These are phyloP conservation scores for Quercus ilex DNA, from an alignment of 306 rosid genomes.

Conservation along the genomic window DNA sequence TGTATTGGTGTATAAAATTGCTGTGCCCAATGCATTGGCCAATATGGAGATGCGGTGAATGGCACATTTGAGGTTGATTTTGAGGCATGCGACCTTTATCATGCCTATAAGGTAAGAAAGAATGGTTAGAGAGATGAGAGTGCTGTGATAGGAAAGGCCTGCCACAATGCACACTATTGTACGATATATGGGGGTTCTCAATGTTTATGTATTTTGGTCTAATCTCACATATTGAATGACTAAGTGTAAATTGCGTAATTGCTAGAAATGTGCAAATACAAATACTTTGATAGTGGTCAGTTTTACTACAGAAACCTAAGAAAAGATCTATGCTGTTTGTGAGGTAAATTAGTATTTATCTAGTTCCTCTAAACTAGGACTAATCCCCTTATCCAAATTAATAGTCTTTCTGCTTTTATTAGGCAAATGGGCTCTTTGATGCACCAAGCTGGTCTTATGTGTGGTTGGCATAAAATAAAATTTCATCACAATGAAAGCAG, in stretches of 20 bases:
- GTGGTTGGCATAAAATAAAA: no score
- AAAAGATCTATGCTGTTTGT: background rate
- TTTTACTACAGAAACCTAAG: background rate
- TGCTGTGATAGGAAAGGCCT: background rate
- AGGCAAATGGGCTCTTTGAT: no score
- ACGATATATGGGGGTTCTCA: background rate
- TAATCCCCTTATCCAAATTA: background rate
- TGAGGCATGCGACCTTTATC: background rate
- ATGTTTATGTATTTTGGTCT: background rate
- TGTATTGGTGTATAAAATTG: background rate
- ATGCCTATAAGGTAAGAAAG: background rate
- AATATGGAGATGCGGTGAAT: background rate
- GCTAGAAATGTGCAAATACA: no score
- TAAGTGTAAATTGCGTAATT: no score
- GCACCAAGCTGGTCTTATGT: no score
- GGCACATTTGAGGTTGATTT: background rate
- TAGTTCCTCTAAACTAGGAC: background rate
- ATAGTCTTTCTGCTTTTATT: background rate
- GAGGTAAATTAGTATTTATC: background rate
- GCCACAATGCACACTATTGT: background rate
- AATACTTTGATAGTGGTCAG: no score
- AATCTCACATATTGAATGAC: no score
- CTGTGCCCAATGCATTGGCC: background rate
- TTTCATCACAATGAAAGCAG: no score
- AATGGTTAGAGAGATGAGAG: background rate